Conservation (phyloP, 2,329 filamentous ascomycete genomes). For the Westerdykella sp. region DNA sequence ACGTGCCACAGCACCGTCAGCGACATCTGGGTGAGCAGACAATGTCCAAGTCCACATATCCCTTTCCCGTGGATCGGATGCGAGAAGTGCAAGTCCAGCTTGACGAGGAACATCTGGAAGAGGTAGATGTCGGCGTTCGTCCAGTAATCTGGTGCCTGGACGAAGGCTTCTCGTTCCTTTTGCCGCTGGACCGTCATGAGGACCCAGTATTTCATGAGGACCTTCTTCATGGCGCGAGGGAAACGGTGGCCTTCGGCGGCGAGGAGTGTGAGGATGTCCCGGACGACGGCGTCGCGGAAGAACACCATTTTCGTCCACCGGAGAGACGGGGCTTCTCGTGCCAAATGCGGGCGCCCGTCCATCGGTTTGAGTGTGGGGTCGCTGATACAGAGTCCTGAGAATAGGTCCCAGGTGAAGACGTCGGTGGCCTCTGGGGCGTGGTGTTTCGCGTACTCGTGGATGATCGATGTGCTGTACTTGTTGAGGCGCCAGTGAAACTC, state of each 20-base stretch:
- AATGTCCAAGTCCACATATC: conserved; percentile 24
- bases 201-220: conserved; percentile 60
- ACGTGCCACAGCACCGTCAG: conserved; percentile 55
- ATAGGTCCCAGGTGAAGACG: conserved; percentile 58
- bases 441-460: conserved; percentile 50
- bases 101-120: conserved; percentile 60
- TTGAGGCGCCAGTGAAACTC: conserved; percentile 36
- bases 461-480: conserved; percentile 51
- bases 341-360: conserved; percentile 28
- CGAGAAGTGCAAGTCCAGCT: conserved; percentile 64
- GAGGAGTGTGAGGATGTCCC: conserved; percentile 56
- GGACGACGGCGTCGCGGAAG: conserved; percentile 36
- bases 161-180: conserved; percentile 47
- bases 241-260: conserved; percentile 50
- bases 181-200: conserved; percentile 61
- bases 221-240: conserved; percentile 47
- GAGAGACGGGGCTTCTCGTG: conserved; percentile 53
- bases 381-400: conserved; percentile 50
- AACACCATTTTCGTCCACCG: conserved; percentile 63
- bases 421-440: conserved; percentile 51
- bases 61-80: conserved; percentile 55
- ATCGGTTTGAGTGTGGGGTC: conserved; percentile 53
- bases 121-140: conserved; percentile 55
- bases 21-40: conserved; percentile 50
- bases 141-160: conserved; percentile 52